Evolutionary conservation across 129 eudicot genomes (phyloP), one percentile per base, ranked within the genome.

Genomic region (Sambucus nigra): DNA sequence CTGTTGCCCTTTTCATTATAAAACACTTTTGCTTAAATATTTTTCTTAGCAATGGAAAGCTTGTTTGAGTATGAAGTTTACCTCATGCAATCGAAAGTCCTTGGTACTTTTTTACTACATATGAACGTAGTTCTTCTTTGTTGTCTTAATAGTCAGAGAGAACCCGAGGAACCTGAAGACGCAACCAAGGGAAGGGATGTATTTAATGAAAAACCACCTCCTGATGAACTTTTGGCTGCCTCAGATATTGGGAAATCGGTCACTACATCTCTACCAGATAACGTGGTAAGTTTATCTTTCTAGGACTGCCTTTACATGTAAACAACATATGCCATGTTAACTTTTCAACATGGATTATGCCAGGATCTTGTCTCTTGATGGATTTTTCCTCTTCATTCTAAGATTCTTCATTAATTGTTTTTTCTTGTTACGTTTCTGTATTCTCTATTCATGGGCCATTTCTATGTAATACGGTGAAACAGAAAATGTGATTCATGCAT

Each of bases 91-190:
- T 29, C 47, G 2, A 6, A 38, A 31, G 8, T 26, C 9, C 27
- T 2, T 18, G 13, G 19, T 25, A 2, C 31, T 18, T 13, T 25
- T 47, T 19, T 28, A 41, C 8, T 29, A 4, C 8, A 8, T 29
- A 29, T 25, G 51, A 22, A 22, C 15, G 7, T 25, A 48, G 7
- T 59, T 23, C 57, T 57, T 27, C 39, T 11, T 52, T 61, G 12
- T 47, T 49, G 31, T 29, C 23, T 53, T 62, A 68, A 49, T 63
- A 91, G 99, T 65, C 99, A 75, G 51, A 91, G 95, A 70, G 99
- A 91, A 72, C 99, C 99, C 25, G 95, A 91, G 79, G 99, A 91
- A 69, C 87, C 99, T 33, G 99, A 91, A 58, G 99, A 91, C 75
- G 87, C 99, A 28, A 76, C 86, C 13, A 91, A 91, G 74, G 99